Conservation (phyloP, 2,329 filamentous ascomycete genomes). For the Domatiomyces globalis region DNA sequence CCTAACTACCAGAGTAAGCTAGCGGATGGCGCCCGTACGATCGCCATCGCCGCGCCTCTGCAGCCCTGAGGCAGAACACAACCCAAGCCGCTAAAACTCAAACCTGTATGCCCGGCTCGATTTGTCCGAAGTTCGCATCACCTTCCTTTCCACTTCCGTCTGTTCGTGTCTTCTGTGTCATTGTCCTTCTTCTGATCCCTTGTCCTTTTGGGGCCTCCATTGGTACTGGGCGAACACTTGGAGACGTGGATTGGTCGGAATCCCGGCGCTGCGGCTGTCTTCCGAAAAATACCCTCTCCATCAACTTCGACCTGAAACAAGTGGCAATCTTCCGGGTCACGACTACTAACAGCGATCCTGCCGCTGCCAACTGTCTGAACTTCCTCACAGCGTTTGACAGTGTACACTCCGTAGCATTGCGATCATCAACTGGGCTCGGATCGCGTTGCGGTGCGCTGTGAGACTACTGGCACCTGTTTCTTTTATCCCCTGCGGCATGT, state of each 20-base stretch:
- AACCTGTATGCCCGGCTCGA: background rate
- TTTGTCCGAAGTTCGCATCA: background rate
- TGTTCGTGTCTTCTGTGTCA: background rate
- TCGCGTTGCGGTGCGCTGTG: background rate
- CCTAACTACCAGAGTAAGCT: background rate
- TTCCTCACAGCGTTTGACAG: background rate
- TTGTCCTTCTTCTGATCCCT: background rate
- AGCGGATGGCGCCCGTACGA: background rate
- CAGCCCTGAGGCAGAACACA: background rate
- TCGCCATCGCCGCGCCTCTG: background rate
- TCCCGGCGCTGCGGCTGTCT: background rate
- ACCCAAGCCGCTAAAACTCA: background rate
- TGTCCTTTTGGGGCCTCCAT: background rate
- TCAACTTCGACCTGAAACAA: background rate
- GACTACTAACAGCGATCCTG: too few species aligned
- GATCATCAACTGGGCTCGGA: background rate
- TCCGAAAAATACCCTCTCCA: background rate
- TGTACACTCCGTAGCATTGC: background rate
- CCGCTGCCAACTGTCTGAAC: background rate
- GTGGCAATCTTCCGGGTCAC: background rate
- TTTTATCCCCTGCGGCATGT: slow-evolving; percentile 12
- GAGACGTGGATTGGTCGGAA: background rate
- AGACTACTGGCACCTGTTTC: background rate
- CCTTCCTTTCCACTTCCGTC: background rate
- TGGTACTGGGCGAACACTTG: background rate